Evolutionary conservation across 1,284 basidiomycete genomes (phyloP), one percentile per base, ranked within the genome.

Genomic region (Schizophyllum commune): DNA sequence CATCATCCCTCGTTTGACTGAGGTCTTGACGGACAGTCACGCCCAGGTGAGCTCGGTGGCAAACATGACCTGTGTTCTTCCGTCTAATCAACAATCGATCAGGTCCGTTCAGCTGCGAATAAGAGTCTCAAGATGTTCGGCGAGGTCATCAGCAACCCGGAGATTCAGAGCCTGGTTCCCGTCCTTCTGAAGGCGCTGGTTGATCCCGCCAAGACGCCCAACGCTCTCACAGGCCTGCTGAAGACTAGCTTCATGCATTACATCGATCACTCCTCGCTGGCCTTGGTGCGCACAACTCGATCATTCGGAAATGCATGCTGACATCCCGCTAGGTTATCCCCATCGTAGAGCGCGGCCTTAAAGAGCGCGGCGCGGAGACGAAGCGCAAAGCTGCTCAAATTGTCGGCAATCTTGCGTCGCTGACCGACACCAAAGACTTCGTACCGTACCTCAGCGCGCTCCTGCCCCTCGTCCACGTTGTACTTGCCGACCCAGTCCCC

Each of bases 191-290:
- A 96, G 73, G 97, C 97, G 1, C 83, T 99, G 67, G 95, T 98
- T 27, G 96, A 99, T 74, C 97, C 97, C 6, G 86, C 86, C 0
- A 98, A 96, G 78, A 99, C 94, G 5, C 84, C 91, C 8, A 86
- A 80, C 63, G 97, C 96, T 0, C 78, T 99, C 61, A 78, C 88
- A 27, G 82, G 89, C 0, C 79, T 99, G 47, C 80, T 99, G 63
- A 94, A 94, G 74, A 98, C 94, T 8, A 94, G 94, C 6, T 99
- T 99, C 75, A 92, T 95, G 75, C 97, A 99, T 72, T 98, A 98
- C 71, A 96, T 99, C 67, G 97, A 99, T 69, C 92, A 96, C 58
- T 97, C 97, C 0, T 99, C 97, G 2, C 79, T 99, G n/a, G 97
- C 97, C 19, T 77, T 99, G 68, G 93, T 94, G 63, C 68, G 85